Conservation (phyloP, 225 moss, liverwort and hornwort genomes). For the Physcomitrellopsis africana region DNA sequence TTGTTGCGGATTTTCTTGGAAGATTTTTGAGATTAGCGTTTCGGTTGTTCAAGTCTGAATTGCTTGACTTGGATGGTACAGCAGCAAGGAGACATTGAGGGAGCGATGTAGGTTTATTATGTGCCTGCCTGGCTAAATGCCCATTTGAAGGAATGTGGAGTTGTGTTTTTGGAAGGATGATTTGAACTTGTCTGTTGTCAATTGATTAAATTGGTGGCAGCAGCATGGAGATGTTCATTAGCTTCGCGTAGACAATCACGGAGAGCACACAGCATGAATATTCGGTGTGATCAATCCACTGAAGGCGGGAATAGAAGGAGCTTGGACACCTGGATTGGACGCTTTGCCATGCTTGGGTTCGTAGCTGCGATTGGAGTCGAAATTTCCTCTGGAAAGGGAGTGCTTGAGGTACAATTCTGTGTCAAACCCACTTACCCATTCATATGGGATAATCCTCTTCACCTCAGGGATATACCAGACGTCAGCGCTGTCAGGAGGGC, state of each 20-base stretch:
- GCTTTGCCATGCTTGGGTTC: slow-evolving; percentile 86
- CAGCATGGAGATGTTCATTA: slow-evolving; percentile 34
- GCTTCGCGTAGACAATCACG: slow-evolving; percentile 35
- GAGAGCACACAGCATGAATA: slow-evolving; percentile 12
- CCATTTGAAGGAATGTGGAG: background rate
- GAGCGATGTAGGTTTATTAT: background rate
- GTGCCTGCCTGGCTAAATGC: slow-evolving; percentile 3
- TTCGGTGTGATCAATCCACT: slow-evolving; percentile 38
- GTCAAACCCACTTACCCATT: background rate
- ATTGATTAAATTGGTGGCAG: slow-evolving; percentile 23
- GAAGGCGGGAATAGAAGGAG: slow-evolving; percentile 52
- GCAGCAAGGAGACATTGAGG: background rate
- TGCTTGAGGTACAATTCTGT: slow-evolving; percentile 62
- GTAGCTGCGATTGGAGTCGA: slow-evolving; percentile 65
- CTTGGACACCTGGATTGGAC: slow-evolving; percentile 86
- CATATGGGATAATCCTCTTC: background rate
- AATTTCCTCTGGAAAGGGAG: slow-evolving; percentile 82
- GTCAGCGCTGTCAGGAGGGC: background rate
- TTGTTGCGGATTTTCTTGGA: background rate
- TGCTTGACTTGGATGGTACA: background rate
- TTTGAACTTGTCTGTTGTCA: background rate
- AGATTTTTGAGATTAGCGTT: background rate
- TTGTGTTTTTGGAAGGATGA: background rate
- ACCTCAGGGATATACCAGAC: background rate
- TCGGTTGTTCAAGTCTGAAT: background rate